Percentiles rank a stretch among this genome's conserved stretches.
Conservation (phyloP, 2,329 filamentous ascomycete genomes). For the Clonostachys rosea region DNA sequence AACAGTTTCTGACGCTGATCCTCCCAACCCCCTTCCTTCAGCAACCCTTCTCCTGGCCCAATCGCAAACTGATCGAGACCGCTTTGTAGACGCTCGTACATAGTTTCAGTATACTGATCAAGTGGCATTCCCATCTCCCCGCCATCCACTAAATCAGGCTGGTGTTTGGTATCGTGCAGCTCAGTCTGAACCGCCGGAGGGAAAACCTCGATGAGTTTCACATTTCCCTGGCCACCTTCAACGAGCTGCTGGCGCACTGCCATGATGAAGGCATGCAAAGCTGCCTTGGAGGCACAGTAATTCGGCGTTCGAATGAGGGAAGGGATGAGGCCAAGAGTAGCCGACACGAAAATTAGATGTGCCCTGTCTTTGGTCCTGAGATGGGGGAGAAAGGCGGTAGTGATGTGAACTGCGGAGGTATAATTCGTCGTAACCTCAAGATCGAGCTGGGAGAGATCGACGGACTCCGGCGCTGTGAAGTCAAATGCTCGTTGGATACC, state of each 20-base stretch:
- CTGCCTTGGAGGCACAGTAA: constrained; percentile 18
- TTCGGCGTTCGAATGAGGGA: constrained; percentile 14
- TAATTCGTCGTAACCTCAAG: constrained; percentile 17
- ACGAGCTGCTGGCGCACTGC: constrained; percentile 12
- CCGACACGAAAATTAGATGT: constrained; percentile 14
- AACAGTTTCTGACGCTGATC: constrained; percentile 9
- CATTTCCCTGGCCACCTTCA: constrained; percentile 1
- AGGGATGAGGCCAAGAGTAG: constrained; percentile 12
- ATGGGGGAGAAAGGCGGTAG: constrained; percentile 17
- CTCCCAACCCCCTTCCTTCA: constrained; percentile 15
- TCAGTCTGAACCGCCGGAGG: constrained; percentile 19
- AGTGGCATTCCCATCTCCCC: constrained; percentile 28
- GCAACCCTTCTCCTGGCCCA: constrained; percentile 10
- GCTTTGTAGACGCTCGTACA: constrained; percentile 11
- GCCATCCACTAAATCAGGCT: constrained; percentile 14
- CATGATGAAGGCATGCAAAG: constrained; percentile 15
- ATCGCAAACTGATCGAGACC: constrained; percentile 16
- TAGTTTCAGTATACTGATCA: constrained; percentile 33
- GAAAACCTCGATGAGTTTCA: constrained; percentile 17
- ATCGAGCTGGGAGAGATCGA: constrained; percentile 19
- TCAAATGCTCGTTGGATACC: constrained; percentile 43
- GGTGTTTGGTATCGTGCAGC: constrained; percentile 15
- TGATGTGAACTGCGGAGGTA: constrained; percentile 15
- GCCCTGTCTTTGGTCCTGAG: constrained; percentile 6
- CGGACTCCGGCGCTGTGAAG: constrained; percentile 11